Percentiles rank a stretch among this genome's conserved stretches.
Evolutionary conservation across 768 basidiomycete species (phyloP).

Genomic region (Rhodosporidiobolus sp.): DNA sequence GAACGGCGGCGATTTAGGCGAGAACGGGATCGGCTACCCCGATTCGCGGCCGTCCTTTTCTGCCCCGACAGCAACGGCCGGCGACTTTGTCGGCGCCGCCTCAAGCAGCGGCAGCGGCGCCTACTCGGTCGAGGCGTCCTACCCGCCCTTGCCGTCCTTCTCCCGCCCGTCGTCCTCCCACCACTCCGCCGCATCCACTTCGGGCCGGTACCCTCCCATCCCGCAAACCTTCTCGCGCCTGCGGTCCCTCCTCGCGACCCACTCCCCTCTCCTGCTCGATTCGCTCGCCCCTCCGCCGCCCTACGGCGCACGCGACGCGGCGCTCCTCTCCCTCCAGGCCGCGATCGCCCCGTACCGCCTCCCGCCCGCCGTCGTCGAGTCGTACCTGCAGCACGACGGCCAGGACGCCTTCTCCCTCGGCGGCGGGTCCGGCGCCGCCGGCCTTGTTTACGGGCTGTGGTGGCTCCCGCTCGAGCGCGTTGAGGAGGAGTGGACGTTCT

Average conservation of each 20-base stretch:
- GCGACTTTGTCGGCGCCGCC: background rate
- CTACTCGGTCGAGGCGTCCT: conserved; percentile 12
- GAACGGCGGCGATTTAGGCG: background rate
- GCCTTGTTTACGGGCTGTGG: conserved; percentile 93
- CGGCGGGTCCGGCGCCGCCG: conserved; percentile 56
- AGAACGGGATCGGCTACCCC: background rate
- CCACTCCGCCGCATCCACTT: background rate
- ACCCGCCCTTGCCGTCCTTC: conserved; percentile 31
- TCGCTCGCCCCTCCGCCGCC: conserved; percentile 23
- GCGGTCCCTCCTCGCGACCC: conserved; percentile 12
- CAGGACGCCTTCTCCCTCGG: conserved; percentile 79
- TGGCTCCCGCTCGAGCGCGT: conserved; percentile 89
- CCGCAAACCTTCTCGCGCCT: conserved; percentile 21
- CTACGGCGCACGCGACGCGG: conserved; percentile 3
- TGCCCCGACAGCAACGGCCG: background rate
- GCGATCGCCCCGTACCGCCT: conserved; percentile 63
- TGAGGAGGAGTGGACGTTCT: conserved; percentile 91
- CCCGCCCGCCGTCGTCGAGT: conserved; percentile 83
- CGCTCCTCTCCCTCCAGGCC: conserved; percentile 57
- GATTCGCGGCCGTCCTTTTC: background rate
- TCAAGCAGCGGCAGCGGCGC: background rate
- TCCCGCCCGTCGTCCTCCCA: conserved; percentile 19
- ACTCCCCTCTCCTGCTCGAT: conserved; percentile 29
- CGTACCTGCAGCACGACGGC: conserved; percentile 81
- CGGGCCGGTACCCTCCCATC: conserved; percentile 20